phyloP scores from a whole-genome alignment of 805 yeast species.

The Zygoascus bituminiphila region DNA sequence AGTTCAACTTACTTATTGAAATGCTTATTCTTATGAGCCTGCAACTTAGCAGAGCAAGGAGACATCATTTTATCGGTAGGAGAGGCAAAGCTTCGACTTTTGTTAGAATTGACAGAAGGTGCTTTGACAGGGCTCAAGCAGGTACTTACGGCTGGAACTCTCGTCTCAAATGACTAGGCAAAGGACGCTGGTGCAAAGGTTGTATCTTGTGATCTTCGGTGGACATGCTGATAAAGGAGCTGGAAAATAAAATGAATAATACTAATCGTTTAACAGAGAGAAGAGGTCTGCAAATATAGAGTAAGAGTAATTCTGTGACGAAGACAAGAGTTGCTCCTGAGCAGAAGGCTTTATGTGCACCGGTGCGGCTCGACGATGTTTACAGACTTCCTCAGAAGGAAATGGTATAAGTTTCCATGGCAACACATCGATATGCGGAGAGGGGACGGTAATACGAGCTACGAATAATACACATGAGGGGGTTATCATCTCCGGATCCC shows the following conservation, averaged over 20 bases:
- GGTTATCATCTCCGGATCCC: too few species aligned
- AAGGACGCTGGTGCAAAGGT: slow-evolving; percentile 15
- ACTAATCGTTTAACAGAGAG: background rate
- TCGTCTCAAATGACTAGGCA: slow-evolving; percentile 5
- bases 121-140: background rate
- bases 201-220: slow-evolving; percentile 10
- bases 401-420: background rate
- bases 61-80: slow-evolving; percentile 54
- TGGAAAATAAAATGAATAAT: background rate
- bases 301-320: too few species aligned
- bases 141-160: slow-evolving; percentile 5
- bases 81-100: slow-evolving; percentile 32
- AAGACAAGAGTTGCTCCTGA: too few species aligned
- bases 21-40: slow-evolving; percentile 39
- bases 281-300: too few species aligned
- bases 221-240: background rate
- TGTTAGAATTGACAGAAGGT: background rate
- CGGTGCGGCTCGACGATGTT: background rate
- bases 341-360: background rate
- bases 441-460: background rate
- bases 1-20: slow-evolving; percentile 15
- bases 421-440: background rate
- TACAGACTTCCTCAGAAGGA: background rate
- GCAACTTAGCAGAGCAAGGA: slow-evolving; percentile 50
- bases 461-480: too few species aligned